phyloP scores from a whole-genome alignment of 1,284 basidiomycete species.

The Puccinia novopanici region DNA sequence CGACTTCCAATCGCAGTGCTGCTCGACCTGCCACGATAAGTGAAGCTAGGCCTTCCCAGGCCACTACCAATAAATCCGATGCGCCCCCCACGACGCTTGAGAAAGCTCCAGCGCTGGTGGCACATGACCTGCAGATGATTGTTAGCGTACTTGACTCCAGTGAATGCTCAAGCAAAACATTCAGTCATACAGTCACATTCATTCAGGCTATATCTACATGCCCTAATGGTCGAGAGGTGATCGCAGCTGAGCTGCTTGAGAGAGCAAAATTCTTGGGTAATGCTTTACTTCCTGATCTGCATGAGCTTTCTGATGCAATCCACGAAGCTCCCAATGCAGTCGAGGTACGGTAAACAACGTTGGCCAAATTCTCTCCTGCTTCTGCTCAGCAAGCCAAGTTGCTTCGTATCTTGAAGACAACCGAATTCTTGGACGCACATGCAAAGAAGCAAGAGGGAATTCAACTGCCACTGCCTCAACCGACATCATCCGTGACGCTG shows the following conservation, averaged over 20 bases:
- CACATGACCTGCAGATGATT: slow-evolving; percentile 76
- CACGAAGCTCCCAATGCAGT: slow-evolving; percentile 64
- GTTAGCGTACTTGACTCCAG: slow-evolving; percentile 91
- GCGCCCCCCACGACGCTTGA: slow-evolving; percentile 57
- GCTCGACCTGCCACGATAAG: slow-evolving; percentile 22
- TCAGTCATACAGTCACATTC: slow-evolving; percentile 82
- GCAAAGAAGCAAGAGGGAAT: slow-evolving; percentile 62
- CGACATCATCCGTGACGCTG: slow-evolving; percentile 53
- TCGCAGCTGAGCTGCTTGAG: slow-evolving; percentile 78
- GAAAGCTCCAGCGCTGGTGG: slow-evolving; percentile 77
- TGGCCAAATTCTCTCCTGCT: slow-evolving; percentile 84
- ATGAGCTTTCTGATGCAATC: slow-evolving; percentile 71
- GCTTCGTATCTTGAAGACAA: slow-evolving; percentile 85
- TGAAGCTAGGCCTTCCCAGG: slow-evolving; percentile 9
- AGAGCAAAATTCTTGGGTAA: slow-evolving; percentile 84
- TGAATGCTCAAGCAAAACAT: slow-evolving; percentile 90
- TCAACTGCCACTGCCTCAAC: slow-evolving; percentile 43
- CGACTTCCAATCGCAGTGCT: slow-evolving; percentile 25
- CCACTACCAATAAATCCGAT: slow-evolving; percentile 48
- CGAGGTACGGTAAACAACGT: slow-evolving; percentile 48
- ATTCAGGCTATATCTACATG: slow-evolving; percentile 87
- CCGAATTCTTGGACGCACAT: slow-evolving; percentile 88
- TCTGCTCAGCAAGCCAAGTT: slow-evolving; percentile 91
- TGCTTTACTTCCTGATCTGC: slow-evolving; percentile 72
- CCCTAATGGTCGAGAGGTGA: slow-evolving; percentile 79